A percentile compares a stretch with the other conserved stretches of the same genome.
Conservation (phyloP, 2,329 filamentous ascomycete genomes). For the Fulvia fulva region DNA sequence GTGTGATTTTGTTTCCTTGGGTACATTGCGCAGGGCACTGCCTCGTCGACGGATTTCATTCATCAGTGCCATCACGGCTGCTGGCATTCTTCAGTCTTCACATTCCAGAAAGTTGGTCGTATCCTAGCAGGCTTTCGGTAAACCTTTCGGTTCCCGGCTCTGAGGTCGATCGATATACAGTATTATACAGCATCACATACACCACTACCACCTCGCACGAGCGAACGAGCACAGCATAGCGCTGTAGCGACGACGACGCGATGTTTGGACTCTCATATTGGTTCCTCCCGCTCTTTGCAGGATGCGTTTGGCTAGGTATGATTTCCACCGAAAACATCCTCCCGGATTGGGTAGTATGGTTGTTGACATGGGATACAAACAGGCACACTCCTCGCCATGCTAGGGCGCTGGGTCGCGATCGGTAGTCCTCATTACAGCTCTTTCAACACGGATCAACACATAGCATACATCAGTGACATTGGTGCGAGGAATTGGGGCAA, state of each 20-base stretch:
- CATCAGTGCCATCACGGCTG: background rate
- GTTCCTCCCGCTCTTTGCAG: slow-evolving; percentile 67
- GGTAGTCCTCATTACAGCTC: slow-evolving; percentile 55
- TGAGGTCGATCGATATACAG: background rate
- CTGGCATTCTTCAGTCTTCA: background rate
- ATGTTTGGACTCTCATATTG: slow-evolving; percentile 47
- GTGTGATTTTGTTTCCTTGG: too few relatives aligned
- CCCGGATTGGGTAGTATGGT: background rate
- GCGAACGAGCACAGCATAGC: background rate
- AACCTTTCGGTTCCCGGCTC: background rate
- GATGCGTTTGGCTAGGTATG: slow-evolving; percentile 55
- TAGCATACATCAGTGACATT: slow-evolving; percentile 56
- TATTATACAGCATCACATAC: background rate
- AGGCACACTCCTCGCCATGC: slow-evolving; percentile 64
- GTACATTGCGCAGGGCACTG: background rate
- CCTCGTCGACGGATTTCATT: background rate
- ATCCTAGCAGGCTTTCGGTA: background rate
- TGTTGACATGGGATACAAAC: background rate
- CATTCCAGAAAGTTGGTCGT: background rate
- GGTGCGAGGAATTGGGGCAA: slow-evolving; percentile 59
- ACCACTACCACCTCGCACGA: background rate
- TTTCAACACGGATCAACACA: slow-evolving; percentile 55
- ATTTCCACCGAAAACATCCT: background rate
- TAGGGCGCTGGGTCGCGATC: slow-evolving; percentile 63
- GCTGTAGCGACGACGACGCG: background rate